Conservation (phyloP, 352 stramenopile genomes). For the Phytophthora foliorum region DNA sequence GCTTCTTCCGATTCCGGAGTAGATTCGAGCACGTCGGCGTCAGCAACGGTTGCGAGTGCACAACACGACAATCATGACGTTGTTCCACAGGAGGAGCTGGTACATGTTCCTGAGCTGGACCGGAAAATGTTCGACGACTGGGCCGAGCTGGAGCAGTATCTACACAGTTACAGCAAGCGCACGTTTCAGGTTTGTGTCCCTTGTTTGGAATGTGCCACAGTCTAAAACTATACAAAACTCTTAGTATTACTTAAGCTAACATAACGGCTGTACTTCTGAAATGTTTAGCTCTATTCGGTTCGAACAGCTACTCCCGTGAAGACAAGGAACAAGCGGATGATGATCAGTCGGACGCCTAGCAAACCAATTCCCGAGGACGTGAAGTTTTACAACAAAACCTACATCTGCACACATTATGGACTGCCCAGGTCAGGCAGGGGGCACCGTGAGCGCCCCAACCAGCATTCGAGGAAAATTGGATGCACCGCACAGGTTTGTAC, state of each 20-base stretch:
- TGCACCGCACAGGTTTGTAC: not conserved
- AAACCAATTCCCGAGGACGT: not conserved
- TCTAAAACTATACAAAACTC: not conserved
- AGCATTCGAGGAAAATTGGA: not conserved
- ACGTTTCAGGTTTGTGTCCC: not conserved
- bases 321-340: no score
- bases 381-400: slow-evolving; percentile 11
- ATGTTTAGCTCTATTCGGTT: not conserved
- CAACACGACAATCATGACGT: no score
- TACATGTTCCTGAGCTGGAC: no score
- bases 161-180: not conserved
- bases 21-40: no score
- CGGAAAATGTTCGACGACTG: no score
- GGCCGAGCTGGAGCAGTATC: no score
- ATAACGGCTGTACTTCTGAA: not conserved
- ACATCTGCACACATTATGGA: slow-evolving; percentile 3
- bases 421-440: not conserved
- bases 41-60: no score
- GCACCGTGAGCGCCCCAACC: not conserved
- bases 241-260: not conserved
- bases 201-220: not conserved
- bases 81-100: no score
- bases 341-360: no score
- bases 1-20: no score
- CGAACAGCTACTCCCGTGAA: not conserved